phyloP scores from a whole-genome alignment of 2,329 filamentous ascomycete species.

The Colletotrichum sp. region DNA sequence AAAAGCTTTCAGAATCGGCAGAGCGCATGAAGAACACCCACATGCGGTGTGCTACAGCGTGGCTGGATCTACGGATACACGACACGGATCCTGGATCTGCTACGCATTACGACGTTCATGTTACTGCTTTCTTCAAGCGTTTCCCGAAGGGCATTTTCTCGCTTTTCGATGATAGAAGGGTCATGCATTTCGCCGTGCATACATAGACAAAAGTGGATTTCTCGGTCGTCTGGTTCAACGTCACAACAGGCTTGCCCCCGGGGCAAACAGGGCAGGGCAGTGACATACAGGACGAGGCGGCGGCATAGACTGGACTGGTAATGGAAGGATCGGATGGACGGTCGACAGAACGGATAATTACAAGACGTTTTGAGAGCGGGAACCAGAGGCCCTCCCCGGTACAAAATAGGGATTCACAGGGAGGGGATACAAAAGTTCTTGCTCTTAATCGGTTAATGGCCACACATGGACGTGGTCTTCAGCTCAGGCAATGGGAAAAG shows the following conservation, averaged over 20 bases:
- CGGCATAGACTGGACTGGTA: conserved; percentile 26
- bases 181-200: conserved; percentile 41
- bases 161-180: conserved; percentile 40
- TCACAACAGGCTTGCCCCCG: conserved; percentile 26
- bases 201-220: conserved; percentile 72
- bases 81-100: conserved; percentile 21
- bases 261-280: conserved; percentile 28
- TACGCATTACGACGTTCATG: conserved; percentile 32
- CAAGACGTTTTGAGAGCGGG: conserved; percentile 35
- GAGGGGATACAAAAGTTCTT: conserved; percentile 30
- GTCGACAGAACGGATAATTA: conserved; percentile 23
- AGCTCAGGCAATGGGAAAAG: conserved; percentile 18
- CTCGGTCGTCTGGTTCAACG: conserved; percentile 59
- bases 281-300: conserved; percentile 27
- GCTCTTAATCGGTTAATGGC: conserved; percentile 28
- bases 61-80: conserved; percentile 20
- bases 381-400: conserved; percentile 40
- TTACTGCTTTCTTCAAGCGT: conserved; percentile 39
- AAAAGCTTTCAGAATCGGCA: conserved; percentile 29
- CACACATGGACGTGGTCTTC: conserved; percentile 23
- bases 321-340: conserved; percentile 22
- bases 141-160: conserved; percentile 38
- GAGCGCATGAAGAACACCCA: conserved; percentile 24
- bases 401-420: conserved; percentile 40
- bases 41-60: conserved; percentile 16